Conservation (phyloP, 768 basidiomycete species). For the Butyriboletus loyo region DNA sequence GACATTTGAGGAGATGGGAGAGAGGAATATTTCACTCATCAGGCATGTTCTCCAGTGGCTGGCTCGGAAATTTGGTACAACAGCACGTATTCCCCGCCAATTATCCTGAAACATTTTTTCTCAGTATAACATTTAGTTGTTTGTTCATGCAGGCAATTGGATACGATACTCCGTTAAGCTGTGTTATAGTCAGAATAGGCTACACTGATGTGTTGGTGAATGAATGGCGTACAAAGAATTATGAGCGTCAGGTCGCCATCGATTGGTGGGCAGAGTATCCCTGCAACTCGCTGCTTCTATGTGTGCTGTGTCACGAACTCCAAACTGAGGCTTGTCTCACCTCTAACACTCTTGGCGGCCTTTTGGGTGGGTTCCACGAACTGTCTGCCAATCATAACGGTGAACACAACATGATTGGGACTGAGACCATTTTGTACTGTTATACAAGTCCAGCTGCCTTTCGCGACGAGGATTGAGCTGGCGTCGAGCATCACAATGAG, state of each 20-base stretch:
- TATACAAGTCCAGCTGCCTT: no score
- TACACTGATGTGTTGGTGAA: background rate
- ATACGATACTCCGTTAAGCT: background rate
- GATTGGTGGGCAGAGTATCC: background rate
- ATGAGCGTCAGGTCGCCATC: background rate
- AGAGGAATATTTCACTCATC: background rate
- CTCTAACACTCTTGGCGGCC: no score
- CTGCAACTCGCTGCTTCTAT: no score
- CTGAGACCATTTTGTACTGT: no score
- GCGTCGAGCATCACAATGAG: background rate
- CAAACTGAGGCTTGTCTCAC: no score
- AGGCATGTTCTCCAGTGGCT: conserved; percentile 6
- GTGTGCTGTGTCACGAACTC: no score
- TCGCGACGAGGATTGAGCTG: background rate
- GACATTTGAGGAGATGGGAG: background rate
- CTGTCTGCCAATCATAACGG: background rate
- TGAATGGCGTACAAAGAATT: no score
- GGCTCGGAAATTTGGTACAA: background rate
- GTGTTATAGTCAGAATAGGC: background rate
- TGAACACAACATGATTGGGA: background rate
- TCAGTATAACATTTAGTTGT: background rate
- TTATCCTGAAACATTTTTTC: background rate
- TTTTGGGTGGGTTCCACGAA: background rate
- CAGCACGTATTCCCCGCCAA: background rate
- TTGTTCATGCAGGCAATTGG: background rate